A percentile compares a stretch with the other conserved stretches of the same genome.
These are phyloP conservation scores for Aspergillus tubingensis DNA, from an alignment of 2,329 filamentous ascomycete genomes.

Conservation along the genomic window DNA sequence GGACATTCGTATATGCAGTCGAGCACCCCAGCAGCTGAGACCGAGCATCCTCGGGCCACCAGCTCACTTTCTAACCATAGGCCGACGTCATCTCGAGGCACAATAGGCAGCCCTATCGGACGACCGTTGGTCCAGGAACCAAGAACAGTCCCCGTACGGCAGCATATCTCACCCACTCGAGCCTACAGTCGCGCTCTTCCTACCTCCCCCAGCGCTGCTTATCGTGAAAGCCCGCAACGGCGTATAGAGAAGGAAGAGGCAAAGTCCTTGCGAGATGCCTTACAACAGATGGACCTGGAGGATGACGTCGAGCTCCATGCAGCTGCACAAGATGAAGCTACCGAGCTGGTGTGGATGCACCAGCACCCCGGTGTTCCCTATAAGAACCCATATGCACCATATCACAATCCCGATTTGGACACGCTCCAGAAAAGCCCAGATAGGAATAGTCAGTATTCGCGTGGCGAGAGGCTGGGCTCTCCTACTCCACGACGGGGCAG, in stretches of 20 bases:
- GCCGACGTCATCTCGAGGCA: conserved; percentile 33
- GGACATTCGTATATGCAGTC: conserved; percentile 22
- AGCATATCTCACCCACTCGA: conserved; percentile 41
- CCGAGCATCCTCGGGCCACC: conserved; percentile 37
- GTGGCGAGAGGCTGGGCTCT: conserved; percentile 41
- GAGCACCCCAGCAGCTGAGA: conserved; percentile 20
- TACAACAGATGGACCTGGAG: conserved; percentile 60
- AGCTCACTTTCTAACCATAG: conserved; percentile 45
- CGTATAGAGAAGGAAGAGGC: conserved; percentile 62
- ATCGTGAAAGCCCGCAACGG: conserved; percentile 57
- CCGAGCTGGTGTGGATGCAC: conserved; percentile 66
- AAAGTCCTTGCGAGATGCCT: conserved; percentile 56
- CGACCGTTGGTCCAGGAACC: conserved; percentile 45
- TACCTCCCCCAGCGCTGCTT: conserved; percentile 45
- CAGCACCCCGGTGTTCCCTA: conserved; percentile 54
- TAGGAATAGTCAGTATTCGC: conserved; percentile 45
- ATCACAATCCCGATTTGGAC: conserved; percentile 47
- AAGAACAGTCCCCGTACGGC: conserved; percentile 32
- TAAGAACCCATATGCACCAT: conserved; percentile 51
- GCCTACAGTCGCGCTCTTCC: conserved; percentile 33
- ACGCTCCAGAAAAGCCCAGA: conserved; percentile 45
- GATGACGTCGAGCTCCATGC: conserved; percentile 57
- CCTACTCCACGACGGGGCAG: conserved; percentile 18
- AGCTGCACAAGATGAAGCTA: conserved; percentile 64
- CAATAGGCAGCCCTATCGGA: conserved; percentile 32